Percentiles rank a stretch among this genome's conserved stretches.
phyloP scores from a whole-genome alignment of 371 early-diverging fungal species.

The Mortierella sp. region DNA sequence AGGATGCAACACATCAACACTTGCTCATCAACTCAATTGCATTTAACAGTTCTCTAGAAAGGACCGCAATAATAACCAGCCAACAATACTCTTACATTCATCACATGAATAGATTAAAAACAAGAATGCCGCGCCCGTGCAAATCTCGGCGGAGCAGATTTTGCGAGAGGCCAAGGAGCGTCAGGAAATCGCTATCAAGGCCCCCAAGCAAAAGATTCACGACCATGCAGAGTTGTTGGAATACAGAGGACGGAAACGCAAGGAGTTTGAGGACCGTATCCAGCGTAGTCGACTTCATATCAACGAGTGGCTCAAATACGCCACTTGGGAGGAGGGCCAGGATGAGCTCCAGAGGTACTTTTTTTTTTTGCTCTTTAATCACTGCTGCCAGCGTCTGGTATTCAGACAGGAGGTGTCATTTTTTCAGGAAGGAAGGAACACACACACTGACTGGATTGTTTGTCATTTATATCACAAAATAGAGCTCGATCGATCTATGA shows the following conservation, averaged over 20 bases:
- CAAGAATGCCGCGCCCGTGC: constrained; percentile 97
- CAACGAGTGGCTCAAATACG: constrained; percentile 96
- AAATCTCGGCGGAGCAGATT: constrained; percentile 99
- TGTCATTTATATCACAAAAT: constrained; percentile 24
- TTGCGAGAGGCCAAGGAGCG: constrained; percentile 95
- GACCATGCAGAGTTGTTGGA: constrained; percentile 95
- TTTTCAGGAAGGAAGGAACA: not conserved
- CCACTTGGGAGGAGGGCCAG: constrained; percentile 95
- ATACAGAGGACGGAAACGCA: constrained; percentile 91
- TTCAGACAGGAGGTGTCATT: not conserved
- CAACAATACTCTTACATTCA: not conserved
- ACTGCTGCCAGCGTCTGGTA: not conserved
- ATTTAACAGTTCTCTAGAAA: not conserved
- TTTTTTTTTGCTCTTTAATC: not conserved
- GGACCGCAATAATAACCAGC: constrained; percentile 1
- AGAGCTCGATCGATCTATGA: constrained; percentile 94
- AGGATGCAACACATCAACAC: not conserved
- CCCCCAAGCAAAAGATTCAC: constrained; percentile 92
- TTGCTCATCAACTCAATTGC: not conserved
- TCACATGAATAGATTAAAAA: constrained; percentile 86
- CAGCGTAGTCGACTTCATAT: constrained; percentile 88
- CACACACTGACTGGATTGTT: not conserved
- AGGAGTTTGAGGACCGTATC: constrained; percentile 94
- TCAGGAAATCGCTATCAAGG: constrained; percentile 80
- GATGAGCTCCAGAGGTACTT: constrained; percentile 66